Conservation (phyloP, 441 rosid genomes). For the Pelargonium citronellum region DNA sequence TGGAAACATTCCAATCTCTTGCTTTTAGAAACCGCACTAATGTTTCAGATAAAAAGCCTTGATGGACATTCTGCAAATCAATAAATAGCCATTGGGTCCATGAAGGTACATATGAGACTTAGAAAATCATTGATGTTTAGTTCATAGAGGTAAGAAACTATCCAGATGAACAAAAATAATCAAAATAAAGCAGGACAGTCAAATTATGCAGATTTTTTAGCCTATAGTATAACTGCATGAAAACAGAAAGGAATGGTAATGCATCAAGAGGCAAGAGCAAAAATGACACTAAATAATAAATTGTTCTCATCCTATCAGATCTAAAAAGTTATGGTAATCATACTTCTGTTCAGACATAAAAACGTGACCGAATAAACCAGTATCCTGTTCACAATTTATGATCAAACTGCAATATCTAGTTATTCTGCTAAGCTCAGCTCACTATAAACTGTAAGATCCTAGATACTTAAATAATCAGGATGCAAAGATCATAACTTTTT, state of each 20-base stretch:
- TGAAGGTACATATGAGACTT: background rate
- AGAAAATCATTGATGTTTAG: background rate
- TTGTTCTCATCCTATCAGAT: background rate
- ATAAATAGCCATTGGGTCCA: constrained; percentile 12
- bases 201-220: background rate
- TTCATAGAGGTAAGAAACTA: background rate
- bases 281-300: background rate
- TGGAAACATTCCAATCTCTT: constrained; percentile 68
- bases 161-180: background rate
- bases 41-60: constrained; percentile 64
- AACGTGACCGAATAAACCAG: background rate
- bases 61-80: constrained; percentile 64
- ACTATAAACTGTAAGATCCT: background rate
- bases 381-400: background rate
- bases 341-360: background rate
- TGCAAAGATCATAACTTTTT: background rate
- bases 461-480: background rate
- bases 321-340: background rate
- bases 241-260: background rate
- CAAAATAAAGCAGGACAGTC: background rate
- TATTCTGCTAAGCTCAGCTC: background rate
- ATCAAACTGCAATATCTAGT: background rate
- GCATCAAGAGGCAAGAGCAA: background rate
- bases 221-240: background rate
- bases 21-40: constrained; percentile 83